A percentile compares a stretch with the other conserved stretches of the same genome.
Conservation (phyloP, 1,139 yeast species). For the Geotrichum australiense region DNA sequence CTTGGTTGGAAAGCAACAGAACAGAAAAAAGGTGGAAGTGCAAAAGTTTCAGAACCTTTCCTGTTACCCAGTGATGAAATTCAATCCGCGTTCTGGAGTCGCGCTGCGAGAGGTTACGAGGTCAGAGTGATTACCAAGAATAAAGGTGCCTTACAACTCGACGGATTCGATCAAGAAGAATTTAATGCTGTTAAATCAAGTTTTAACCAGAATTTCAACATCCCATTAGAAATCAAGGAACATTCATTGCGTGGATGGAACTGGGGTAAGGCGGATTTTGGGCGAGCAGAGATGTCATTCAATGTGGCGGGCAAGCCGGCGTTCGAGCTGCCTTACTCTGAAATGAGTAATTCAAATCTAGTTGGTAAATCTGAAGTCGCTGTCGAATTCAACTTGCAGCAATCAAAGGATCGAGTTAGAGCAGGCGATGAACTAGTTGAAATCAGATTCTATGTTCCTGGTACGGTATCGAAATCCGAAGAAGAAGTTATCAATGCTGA, state of each 20-base stretch:
- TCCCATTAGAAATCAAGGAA: constrained; percentile 72
- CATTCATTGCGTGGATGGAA: constrained; percentile 98
- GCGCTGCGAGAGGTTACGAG: constrained; percentile 90
- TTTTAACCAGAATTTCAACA: constrained; percentile 65
- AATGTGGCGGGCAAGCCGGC: constrained; percentile 82
- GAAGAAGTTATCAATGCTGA: constrained; percentile 30
- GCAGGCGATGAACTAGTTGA: constrained; percentile 96
- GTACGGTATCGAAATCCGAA: constrained; percentile 45
- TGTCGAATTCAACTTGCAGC: constrained; percentile 67
- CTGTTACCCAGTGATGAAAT: constrained; percentile 80
- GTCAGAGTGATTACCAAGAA: constrained; percentile 82
- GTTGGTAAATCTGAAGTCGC: constrained; percentile 94
- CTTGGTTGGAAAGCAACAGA: constrained; percentile 89
- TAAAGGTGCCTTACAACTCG: constrained; percentile 78
- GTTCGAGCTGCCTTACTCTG: constrained; percentile 81
- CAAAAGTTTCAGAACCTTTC: constrained; percentile 62
- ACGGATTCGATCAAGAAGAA: constrained; percentile 85
- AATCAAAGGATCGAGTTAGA: constrained; percentile 48
- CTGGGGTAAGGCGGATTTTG: constrained; percentile 94
- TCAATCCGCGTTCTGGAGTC: constrained; percentile 77
- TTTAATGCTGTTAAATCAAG: constrained; percentile 75
- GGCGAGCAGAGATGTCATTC: constrained; percentile 84
- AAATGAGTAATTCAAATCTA: constrained; percentile 79
- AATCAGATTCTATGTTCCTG: constrained; percentile 88
- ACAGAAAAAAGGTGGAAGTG: constrained; percentile 44